Evolutionary conservation across 768 basidiomycete genomes (phyloP).

Genomic region (Hericium coralloides): DNA sequence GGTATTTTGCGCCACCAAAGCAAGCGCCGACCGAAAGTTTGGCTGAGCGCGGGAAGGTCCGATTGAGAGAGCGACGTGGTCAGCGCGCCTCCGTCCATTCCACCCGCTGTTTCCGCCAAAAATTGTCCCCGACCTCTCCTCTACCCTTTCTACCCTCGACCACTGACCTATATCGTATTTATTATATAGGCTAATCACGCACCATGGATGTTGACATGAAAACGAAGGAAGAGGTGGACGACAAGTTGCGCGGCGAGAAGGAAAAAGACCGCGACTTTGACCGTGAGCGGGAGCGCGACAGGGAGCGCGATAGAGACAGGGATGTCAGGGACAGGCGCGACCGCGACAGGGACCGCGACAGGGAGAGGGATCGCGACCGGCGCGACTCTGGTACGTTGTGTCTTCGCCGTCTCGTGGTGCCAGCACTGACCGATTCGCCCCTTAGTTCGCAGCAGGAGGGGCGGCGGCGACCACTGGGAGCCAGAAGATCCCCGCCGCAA

Average conservation of each 20-base stretch:
- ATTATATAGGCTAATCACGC: neutral
- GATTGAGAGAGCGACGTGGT: neutral
- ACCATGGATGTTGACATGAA: conserved; percentile 80
- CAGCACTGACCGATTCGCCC: conserved; percentile 16
- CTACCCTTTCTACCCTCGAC: neutral
- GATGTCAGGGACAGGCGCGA: conserved; percentile 23
- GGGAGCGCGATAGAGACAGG: conserved; percentile 34
- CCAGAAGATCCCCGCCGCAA: conserved; percentile 66
- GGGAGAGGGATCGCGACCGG: conserved; percentile 24
- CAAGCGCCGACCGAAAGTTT: neutral
- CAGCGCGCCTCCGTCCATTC: neutral
- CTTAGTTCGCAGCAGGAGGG: conserved; percentile 36
- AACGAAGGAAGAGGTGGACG: conserved; percentile 63
- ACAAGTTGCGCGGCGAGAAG: conserved; percentile 42
- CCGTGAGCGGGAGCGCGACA: conserved; percentile 38
- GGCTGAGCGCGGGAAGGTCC: neutral
- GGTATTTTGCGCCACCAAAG: neutral
- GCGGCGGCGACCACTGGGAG: conserved; percentile 70
- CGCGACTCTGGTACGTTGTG: conserved; percentile 47
- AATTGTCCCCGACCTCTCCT: neutral
- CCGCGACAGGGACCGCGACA: conserved; percentile 25
- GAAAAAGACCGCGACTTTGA: conserved; percentile 35
- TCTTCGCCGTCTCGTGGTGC: conserved; percentile 2
- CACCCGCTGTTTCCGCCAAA: neutral
- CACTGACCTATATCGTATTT: neutral